Evolutionary conservation across 192 early-diverging fungal species (phyloP), one percentile per base, ranked within the genome.

Genomic region (Phlyctochytrium bullatum): DNA sequence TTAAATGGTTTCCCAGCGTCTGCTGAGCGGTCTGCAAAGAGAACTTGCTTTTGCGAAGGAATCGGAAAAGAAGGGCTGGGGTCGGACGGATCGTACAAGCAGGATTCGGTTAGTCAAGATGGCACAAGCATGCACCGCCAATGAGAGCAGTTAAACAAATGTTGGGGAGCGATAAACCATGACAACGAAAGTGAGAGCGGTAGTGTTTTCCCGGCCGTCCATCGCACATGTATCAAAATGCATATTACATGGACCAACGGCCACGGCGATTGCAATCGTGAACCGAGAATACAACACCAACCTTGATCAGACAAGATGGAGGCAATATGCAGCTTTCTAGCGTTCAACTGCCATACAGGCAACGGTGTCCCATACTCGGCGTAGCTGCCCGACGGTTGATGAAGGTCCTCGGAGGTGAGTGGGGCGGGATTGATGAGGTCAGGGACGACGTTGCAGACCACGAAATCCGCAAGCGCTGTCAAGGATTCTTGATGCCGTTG

Each of bases 1-100:
- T 6, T 6, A 47, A 20, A 47, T 47, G 40, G 40, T 47, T 47
- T 6, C 10, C 40, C 6, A 47, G 40, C 20, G 40, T 20, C 20
- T 6, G 6, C 40, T 47, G 40, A 47, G 40, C 20, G 40, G 6
- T 47, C 10, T 6, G 40, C 20, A 14, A 14, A 47, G 6, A 14
- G 40, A 47, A 47, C 40, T 47, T 47, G 40, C 20, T 47, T 47
- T 47, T 47, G 40, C 40, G 40, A 47, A 47, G 20, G 40, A 47
- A 47, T 20, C 40, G 40, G 40, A 47, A 47, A 14, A 47, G 40
- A 47, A 47, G 40, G 6, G 40, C 40, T 47, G 40, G 10, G 20
- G 20, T 47, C 40, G 20, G 20, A n/a, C n/a, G n/a, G n/a, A n/a
- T n/a, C n/a, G n/a, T n/a, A n/a, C n/a, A n/a, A n/a, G n/a, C n/a